Percentiles rank a stretch among this genome's conserved stretches.
These are phyloP conservation scores for Rosellinia necatrix DNA, from an alignment of 2,329 filamentous ascomycete species.

Conservation along the genomic window DNA sequence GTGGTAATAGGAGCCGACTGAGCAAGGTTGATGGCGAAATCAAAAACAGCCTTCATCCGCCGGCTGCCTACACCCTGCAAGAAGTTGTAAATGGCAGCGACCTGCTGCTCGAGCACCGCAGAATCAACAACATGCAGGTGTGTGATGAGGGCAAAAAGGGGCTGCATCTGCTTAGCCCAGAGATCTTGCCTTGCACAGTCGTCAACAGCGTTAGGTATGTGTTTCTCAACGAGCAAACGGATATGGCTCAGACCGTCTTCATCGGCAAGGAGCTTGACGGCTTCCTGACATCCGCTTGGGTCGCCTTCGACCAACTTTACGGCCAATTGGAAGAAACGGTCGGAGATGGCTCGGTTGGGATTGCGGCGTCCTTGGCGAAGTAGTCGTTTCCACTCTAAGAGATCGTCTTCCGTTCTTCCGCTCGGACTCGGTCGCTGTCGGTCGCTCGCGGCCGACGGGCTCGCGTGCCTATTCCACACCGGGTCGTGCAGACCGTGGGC, in stretches of 20 bases:
- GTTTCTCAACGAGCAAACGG: constrained; percentile 31
- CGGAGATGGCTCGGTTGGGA: constrained; percentile 3
- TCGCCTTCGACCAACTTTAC: constrained; percentile 41
- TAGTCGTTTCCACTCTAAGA: constrained; percentile 47
- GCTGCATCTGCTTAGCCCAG: constrained; percentile 38
- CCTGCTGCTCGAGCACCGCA: constrained; percentile 46
- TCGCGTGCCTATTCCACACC: not conserved
- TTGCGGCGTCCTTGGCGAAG: constrained; percentile 17
- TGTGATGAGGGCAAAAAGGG: constrained; percentile 44
- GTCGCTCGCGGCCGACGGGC: not conserved
- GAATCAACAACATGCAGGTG: constrained; percentile 44
- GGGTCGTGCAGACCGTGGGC: constrained; percentile 8
- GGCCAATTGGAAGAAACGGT: constrained; percentile 40
- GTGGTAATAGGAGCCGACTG: not conserved
- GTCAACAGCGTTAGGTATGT: constrained; percentile 22
- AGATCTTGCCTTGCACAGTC: constrained; percentile 17
- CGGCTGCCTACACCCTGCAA: constrained; percentile 31
- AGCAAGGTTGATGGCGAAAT: constrained; percentile 5
- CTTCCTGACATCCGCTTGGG: constrained; percentile 37
- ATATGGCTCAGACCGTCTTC: constrained; percentile 40
- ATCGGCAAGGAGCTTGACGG: constrained; percentile 36
- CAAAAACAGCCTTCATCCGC: constrained; percentile 12
- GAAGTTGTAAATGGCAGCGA: constrained; percentile 42
- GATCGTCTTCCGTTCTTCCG: constrained; percentile 24
- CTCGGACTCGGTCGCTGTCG: not conserved